Percentiles rank a stretch among this genome's conserved stretches.
Conservation (phyloP, 2,329 filamentous ascomycete genomes). For the Talaromyces marneffei region DNA sequence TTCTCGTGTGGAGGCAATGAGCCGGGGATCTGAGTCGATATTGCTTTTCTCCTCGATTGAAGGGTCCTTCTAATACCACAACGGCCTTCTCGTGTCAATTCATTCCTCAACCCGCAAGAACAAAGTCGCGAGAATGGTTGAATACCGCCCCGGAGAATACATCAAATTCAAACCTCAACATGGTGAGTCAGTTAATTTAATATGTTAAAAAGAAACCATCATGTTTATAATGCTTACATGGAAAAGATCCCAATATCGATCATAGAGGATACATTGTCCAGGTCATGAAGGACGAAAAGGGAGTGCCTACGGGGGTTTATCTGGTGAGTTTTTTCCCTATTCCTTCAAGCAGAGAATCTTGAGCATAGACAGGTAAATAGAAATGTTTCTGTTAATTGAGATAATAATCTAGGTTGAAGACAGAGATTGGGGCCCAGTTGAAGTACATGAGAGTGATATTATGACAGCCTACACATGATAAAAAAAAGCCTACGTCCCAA, state of each 20-base stretch:
- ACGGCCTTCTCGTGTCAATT: background rate
- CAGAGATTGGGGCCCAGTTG: slow-evolving; percentile 10
- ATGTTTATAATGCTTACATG: background rate
- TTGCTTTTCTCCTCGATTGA: no score
- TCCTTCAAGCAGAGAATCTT: background rate
- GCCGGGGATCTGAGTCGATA: no score
- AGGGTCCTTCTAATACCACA: background rate
- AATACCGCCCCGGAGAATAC: background rate
- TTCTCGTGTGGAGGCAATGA: background rate
- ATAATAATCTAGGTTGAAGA: slow-evolving; percentile 15
- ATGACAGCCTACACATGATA: slow-evolving; percentile 7
- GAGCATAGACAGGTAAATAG: no score
- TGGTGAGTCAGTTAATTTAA: background rate
- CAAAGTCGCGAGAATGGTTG: background rate
- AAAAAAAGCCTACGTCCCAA: background rate
- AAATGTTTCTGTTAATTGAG: no score
- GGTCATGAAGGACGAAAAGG: slow-evolving; percentile 9
- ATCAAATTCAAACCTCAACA: slow-evolving; percentile 8
- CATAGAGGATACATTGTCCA: slow-evolving; percentile 11
- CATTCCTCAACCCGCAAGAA: background rate
- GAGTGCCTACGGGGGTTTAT: slow-evolving; percentile 1
- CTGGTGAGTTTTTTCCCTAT: background rate
- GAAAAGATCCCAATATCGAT: slow-evolving; percentile 11
- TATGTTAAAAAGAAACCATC: no score
- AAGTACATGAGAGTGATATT: slow-evolving; percentile 10